Evolutionary conservation across 306 rosid genomes (phyloP), one percentile per base, ranked within the genome.

Genomic region (Cucurbita maxima): DNA sequence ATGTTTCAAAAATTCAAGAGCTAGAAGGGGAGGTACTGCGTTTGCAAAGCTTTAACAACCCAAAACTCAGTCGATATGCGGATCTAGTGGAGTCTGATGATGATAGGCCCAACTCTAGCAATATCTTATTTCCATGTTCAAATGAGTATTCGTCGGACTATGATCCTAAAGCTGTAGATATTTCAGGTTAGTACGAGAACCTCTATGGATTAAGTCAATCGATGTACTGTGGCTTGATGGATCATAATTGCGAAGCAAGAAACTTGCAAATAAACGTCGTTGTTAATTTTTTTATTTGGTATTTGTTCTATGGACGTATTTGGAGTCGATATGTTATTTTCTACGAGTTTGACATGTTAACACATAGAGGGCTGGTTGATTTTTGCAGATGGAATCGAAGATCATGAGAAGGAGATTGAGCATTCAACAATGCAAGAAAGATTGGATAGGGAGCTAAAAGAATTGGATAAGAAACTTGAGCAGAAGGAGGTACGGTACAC

Each of bases 401-500:
- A 82, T 79, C 85, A 81, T 7, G 96, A 87, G 75, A 95, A 95
- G 87, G 99, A 91, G 81, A 81, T 82, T 79, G 97, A 95, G 55
- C 95, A 91, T 82, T 95, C 92, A 78, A 86, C 97, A 82, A 83
- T 89, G 76, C 99, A 95, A 82, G 92, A 95, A 80, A 85, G 88
- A 82, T 76, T 89, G 62, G 99, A 89, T 43, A 83, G 55, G 77
- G 99, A 95, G 82, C 92, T 95, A 53, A 95, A 88, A 78, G 99
- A 91, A 78, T 82, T 95, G 83, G 99, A 95, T 69, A 91, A 84
- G 80, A 87, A 81, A 79, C 97, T 95, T 57, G 99, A 95, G 78
- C 96, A 89, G 68, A 95, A 95, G 83, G 97, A 95, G 99, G 99
- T 94, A 10, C 20, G 99, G 99, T 94, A 10, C 37, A 62, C n/a